These are phyloP conservation scores for Fusarium proliferatum DNA, from an alignment of 2,329 filamentous ascomycete genomes.

Conservation along the genomic window DNA sequence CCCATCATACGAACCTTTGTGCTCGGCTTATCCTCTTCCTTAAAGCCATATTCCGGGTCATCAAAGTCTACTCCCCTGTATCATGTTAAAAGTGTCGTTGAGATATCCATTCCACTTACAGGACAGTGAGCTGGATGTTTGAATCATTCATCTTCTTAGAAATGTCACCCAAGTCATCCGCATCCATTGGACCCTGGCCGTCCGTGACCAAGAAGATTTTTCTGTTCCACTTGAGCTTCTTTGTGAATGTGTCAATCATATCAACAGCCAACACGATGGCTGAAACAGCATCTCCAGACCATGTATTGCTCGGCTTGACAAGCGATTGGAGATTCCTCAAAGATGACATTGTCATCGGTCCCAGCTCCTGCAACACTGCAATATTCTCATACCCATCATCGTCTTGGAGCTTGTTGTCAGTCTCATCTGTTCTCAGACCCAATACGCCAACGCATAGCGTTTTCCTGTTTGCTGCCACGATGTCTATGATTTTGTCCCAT, in stretches of 20 bases:
- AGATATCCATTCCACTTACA: slow-evolving; percentile 66
- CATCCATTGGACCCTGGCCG: slow-evolving; percentile 77
- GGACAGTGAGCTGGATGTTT: slow-evolving; percentile 79
- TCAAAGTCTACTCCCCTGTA: slow-evolving; percentile 91
- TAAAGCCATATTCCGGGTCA: slow-evolving; percentile 87
- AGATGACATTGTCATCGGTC: slow-evolving; percentile 71
- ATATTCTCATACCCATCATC: slow-evolving; percentile 85
- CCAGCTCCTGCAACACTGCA: slow-evolving; percentile 77
- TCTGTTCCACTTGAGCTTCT: slow-evolving; percentile 82
- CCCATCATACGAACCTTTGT: slow-evolving; percentile 69
- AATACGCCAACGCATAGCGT: slow-evolving; percentile 81
- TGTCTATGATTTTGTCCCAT: slow-evolving; percentile 87
- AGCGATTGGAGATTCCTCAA: slow-evolving; percentile 71
- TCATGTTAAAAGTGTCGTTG: slow-evolving; percentile 29
- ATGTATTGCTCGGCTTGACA: slow-evolving; percentile 75
- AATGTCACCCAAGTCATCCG: slow-evolving; percentile 77
- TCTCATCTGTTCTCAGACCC: slow-evolving; percentile 83
- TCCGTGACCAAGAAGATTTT: slow-evolving; percentile 89
- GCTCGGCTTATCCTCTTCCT: slow-evolving; percentile 85
- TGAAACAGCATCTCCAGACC: slow-evolving; percentile 85
- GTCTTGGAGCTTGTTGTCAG: slow-evolving; percentile 73
- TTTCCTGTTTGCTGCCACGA: slow-evolving; percentile 73
- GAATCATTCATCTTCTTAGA: slow-evolving; percentile 78
- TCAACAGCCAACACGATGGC: slow-evolving; percentile 86
- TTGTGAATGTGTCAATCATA: slow-evolving; percentile 84